Evolutionary conservation across 306 rosid species (phyloP).

Genomic region (Heteromeles arbutifolia): DNA sequence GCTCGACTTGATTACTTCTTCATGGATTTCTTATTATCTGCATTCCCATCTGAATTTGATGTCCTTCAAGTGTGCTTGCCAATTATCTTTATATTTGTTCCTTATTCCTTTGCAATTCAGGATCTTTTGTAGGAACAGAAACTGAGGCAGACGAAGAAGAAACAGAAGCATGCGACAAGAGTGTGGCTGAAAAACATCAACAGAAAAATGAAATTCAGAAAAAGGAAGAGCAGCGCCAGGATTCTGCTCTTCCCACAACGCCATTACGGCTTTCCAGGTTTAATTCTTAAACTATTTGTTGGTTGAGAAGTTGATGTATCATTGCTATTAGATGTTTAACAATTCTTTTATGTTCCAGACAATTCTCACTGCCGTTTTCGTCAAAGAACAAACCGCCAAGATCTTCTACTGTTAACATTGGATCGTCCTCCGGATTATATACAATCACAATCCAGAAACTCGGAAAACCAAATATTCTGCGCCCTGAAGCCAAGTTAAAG

Average conservation of each 20-base stretch:
- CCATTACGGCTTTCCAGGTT: slow-evolving; percentile 67
- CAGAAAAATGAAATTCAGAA: slow-evolving; percentile 44
- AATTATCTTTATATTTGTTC: background rate
- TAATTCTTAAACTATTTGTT: slow-evolving; percentile 14
- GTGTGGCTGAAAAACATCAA: slow-evolving; percentile 35
- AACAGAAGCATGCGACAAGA: slow-evolving; percentile 44
- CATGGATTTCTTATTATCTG: background rate
- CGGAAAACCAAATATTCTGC: slow-evolving; percentile 42
- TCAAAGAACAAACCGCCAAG: slow-evolving; percentile 61
- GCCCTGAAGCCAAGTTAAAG: slow-evolving; percentile 41
- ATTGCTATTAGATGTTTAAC: slow-evolving; percentile 9
- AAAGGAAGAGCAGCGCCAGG: slow-evolving; percentile 46
- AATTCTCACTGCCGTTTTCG: slow-evolving; percentile 47
- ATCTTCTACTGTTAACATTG: slow-evolving; percentile 49
- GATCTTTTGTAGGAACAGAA: slow-evolving; percentile 45
- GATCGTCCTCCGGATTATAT: slow-evolving; percentile 48
- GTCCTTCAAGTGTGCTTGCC: background rate
- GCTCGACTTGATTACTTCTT: background rate
- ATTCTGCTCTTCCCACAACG: slow-evolving; percentile 44
- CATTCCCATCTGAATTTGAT: background rate
- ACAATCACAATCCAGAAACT: slow-evolving; percentile 41
- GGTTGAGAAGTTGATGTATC: slow-evolving; percentile 4
- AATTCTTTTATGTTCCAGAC: slow-evolving; percentile 26
- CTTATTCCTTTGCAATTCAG: slow-evolving; percentile 30
- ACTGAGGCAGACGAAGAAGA: slow-evolving; percentile 67